Base-by-base conservation (phyloP, 495 filamentous ascomycete genomes). In the Trichocladium antarcticum region DNA sequence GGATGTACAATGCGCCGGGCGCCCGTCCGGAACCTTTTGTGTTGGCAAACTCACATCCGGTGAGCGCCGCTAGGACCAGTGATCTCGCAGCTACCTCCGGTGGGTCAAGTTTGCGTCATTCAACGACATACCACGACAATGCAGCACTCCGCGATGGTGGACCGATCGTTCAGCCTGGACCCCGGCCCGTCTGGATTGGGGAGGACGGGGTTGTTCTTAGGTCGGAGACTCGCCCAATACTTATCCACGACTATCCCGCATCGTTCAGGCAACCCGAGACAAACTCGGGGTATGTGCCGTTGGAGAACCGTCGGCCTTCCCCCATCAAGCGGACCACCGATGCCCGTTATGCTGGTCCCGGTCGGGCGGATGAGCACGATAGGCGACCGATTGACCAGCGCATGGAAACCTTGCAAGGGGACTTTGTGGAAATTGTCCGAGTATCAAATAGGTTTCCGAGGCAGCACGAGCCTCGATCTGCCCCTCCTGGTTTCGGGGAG, bases 401-500 rank as follows among this genome's bases (percentile, higher is more conserved):
- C 11, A 45, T 53, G 16, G 51, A 61, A 6, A 42, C 29, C 8
- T 20, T 40, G 22, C 45, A 37, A 16, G 42, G 36, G 17, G 53
- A 62, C 35, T 57, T 48, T 37, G 48, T 52, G 3, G 49, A 63
- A 14, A 55, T 64, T 45, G 58, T 64, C 14, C 51, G 57, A 20
- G 57, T 63, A 16, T 51, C 60, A 6, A 58, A 64, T 53, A 58
- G 55, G 35, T 65, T 65, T 20, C 63, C 63, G 10, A 52, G 53
- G 16, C 63, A 50, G 15, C 47, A 65, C 35, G 58, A 54, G 38
- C 52, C 54, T 7, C 50, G 40, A 1, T 47, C 49, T 1, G 19
- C 38, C 17, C 24, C 47, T 20, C 19, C 21, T 17, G 47, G 35
- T 46, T n/a, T 24, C 7, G 35, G 28, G 19, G 15, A 37, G 6